Conservation (phyloP, 495 filamentous ascomycete species). For the Podospora pseudopauciseta region DNA sequence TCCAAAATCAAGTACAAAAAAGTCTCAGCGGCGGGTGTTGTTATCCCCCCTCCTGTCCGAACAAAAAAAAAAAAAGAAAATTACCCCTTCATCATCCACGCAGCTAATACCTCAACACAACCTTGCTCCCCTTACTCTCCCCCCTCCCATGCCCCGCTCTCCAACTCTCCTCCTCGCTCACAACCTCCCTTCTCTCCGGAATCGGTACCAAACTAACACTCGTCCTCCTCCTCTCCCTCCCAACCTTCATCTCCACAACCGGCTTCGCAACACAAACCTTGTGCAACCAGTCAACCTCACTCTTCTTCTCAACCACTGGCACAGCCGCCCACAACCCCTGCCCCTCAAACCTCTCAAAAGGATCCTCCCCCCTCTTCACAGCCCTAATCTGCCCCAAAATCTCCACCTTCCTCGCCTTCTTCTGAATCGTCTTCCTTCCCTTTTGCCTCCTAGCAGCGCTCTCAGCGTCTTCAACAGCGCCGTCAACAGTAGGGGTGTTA, state of each 20-base stretch:
- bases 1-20: not conserved
- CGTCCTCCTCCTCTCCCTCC: not conserved
- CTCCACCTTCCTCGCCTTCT: constrained; percentile 16
- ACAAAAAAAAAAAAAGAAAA: not conserved
- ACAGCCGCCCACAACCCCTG: constrained; percentile 21
- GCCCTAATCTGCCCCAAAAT: constrained; percentile 26
- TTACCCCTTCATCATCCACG: not conserved
- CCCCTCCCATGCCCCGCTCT: not conserved
- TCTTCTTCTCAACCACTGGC: not conserved
- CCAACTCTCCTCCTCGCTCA: not conserved
- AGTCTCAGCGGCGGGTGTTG: not conserved
- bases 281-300: constrained; percentile 21
- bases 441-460: constrained; percentile 15
- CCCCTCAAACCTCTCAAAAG: constrained; percentile 13
- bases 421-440: constrained; percentile 21
- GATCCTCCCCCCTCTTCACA: constrained; percentile 19
- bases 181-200: not conserved
- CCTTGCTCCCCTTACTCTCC: constrained; percentile 16
- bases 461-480: constrained; percentile 24
- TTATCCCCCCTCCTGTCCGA: not conserved
- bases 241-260: not conserved
- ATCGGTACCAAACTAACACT: not conserved
- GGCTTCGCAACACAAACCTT: constrained; percentile 1
- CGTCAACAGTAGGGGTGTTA: not conserved
- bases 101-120: constrained; percentile 23